Conservation (phyloP, 2,329 filamentous ascomycete genomes). For the Neonectria coccinea region DNA sequence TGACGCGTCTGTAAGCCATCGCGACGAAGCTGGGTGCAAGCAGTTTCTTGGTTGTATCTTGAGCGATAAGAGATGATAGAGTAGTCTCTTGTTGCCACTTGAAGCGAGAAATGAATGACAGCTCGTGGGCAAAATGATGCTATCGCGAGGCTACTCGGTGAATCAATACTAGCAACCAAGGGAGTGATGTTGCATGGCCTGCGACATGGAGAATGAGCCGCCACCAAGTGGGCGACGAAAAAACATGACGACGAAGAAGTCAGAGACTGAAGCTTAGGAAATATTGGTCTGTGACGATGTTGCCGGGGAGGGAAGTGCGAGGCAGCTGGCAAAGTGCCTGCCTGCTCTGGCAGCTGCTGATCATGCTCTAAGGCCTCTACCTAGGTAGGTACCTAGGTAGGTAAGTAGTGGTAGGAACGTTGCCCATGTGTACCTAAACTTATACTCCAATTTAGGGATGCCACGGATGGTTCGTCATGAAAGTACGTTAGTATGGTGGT, state of each 20-base stretch:
- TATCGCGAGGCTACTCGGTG: conserved; percentile 7
- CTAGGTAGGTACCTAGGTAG: neutral
- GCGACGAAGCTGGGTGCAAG: neutral
- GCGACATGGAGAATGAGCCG: neutral
- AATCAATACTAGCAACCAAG: conserved; percentile 17
- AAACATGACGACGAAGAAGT: neutral
- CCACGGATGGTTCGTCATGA: neutral
- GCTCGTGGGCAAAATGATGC: conserved; percentile 9
- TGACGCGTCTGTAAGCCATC: conserved; percentile 34
- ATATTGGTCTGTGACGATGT: neutral
- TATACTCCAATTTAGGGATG: neutral
- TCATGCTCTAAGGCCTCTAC: neutral
- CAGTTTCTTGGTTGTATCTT: neutral
- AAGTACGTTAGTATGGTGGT: too few species aligned
- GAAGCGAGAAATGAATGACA: neutral
- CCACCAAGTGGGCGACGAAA: too few species aligned
- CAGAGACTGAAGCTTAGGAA: neutral
- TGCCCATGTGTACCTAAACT: neutral
- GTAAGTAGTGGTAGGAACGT: neutral
- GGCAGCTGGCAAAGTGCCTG: conserved; percentile 32
- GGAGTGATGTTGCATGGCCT: conserved; percentile 1
- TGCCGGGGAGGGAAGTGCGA: conserved; percentile 35
- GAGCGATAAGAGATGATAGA: neutral
- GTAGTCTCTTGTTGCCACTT: neutral
- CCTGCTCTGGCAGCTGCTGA: conserved; percentile 5